Evolutionary conservation across 805 yeast species (phyloP), one percentile per base, ranked within the genome.

Genomic region (Candida endomychidarum): DNA sequence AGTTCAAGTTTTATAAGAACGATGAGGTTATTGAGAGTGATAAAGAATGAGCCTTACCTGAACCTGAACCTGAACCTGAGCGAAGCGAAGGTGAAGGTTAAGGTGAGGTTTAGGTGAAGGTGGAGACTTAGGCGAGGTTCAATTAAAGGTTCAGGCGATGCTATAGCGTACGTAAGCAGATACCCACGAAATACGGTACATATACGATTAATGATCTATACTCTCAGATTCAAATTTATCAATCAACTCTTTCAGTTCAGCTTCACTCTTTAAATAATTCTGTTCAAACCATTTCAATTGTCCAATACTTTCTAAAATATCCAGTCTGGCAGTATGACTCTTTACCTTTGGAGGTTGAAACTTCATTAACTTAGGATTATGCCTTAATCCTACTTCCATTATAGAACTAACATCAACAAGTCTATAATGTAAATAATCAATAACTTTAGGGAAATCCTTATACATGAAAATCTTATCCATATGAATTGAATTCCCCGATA

Each of bases 401-500:
- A 93, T 66, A 1, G 89, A 70, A n/a, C 95, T 82, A 11, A 93
- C 99, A 55, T 93, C 99, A 28, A 93, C 76, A 27, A 90, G 72
- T 40, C 99, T 74, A 58, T 93, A 93, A 56, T 68, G 77, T 51
- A 77, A 61, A 43, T 70, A 71, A 28, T 76, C 76, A n/a, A 76
- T 59, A 6, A 87, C 81, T 34, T 72, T 60, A 0, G 98, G 98
- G 67, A 93, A 81, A 54, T 91, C 96, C 38, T 77, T 72, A 57
- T 79, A 66, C 83, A 93, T 75, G 61, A 91, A 93, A 37, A 84
- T 72, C 43, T 88, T 76, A 59, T 93, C 99, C 81, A 87, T 82
- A 60, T 93, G 97, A 14, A 93, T 81, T 0, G 96, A 77, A 51
- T 91, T 93, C 2, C 99, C 99, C 0, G 95, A 96, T 40, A 93